phyloP scores from a whole-genome alignment of 495 filamentous ascomycete species.

The Parmelia sp. region DNA sequence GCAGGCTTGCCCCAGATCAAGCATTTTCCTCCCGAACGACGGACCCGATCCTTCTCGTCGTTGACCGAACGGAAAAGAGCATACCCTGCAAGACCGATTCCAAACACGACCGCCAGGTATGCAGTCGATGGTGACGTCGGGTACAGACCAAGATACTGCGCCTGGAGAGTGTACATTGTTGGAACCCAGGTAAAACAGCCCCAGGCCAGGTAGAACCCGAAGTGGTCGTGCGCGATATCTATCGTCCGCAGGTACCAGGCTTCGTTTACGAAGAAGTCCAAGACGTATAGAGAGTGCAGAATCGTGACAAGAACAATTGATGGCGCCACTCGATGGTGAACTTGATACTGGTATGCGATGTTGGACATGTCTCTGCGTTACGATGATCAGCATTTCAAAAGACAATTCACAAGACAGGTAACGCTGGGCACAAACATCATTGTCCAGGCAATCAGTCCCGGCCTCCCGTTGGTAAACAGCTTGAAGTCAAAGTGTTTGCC shows the following conservation, averaged over 20 bases:
- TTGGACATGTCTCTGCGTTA: not conserved
- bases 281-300: not conserved
- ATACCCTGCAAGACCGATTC: not conserved
- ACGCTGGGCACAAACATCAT: not conserved
- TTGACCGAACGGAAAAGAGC: not conserved
- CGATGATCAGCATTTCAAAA: not conserved
- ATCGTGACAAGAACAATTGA: not conserved
- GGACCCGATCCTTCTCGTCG: not conserved
- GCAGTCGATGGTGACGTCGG: not conserved
- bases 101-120: not conserved
- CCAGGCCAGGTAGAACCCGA: not conserved
- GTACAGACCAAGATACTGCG: not conserved
- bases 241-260: not conserved
- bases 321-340: not conserved
- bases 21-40: not conserved
- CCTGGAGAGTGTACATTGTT: not conserved
- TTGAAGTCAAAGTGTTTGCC: not conserved
- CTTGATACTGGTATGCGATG: not conserved
- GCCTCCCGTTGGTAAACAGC: not conserved
- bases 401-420: not conserved
- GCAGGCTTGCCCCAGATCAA: not conserved
- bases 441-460: not conserved
- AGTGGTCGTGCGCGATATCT: not conserved
- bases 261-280: not conserved
- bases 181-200: slow-evolving; percentile 1